phyloP scores from a whole-genome alignment of 805 yeast species.

The Sugiyamaella americana region DNA sequence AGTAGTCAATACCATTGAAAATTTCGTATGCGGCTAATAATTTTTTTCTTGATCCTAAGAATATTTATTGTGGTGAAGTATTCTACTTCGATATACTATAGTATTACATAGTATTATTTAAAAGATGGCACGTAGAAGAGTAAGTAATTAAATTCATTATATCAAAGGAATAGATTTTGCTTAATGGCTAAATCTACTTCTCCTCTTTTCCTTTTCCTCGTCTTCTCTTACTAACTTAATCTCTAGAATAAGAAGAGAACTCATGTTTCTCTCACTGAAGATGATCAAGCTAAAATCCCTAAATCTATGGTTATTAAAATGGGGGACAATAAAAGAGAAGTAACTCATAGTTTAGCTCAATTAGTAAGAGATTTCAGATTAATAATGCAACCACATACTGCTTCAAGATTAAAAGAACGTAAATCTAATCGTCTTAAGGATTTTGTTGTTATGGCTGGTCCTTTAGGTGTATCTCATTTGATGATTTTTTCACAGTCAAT shows the following conservation, averaged over 20 bases:
- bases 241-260: conserved; percentile 75
- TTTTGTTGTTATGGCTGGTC: conserved; percentile 53
- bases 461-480: conserved; percentile 84
- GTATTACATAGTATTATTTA: neutral
- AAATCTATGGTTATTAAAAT: conserved; percentile 90
- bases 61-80: no score
- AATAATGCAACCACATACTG: conserved; percentile 96
- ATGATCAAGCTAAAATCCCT: conserved; percentile 69
- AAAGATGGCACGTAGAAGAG: neutral
- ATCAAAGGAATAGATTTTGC: no score
- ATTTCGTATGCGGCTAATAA: no score
- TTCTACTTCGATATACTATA: no score
- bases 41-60: no score
- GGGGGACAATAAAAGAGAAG: conserved; percentile 55
- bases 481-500: conserved; percentile 80
- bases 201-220: no score
- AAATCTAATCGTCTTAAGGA: conserved; percentile 72
- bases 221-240: neutral
- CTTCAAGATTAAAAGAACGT: conserved; percentile 78
- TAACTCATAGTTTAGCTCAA: conserved; percentile 76
- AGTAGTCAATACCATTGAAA: no score
- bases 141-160: neutral
- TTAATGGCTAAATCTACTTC: no score
- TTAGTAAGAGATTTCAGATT: conserved; percentile 81
- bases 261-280: conserved; percentile 60